Percentiles rank a stretch among this genome's conserved stretches.
These are phyloP conservation scores for Leishmania gerbilli DNA, from an alignment of 208 protist genomes.

Conservation along the genomic window DNA sequence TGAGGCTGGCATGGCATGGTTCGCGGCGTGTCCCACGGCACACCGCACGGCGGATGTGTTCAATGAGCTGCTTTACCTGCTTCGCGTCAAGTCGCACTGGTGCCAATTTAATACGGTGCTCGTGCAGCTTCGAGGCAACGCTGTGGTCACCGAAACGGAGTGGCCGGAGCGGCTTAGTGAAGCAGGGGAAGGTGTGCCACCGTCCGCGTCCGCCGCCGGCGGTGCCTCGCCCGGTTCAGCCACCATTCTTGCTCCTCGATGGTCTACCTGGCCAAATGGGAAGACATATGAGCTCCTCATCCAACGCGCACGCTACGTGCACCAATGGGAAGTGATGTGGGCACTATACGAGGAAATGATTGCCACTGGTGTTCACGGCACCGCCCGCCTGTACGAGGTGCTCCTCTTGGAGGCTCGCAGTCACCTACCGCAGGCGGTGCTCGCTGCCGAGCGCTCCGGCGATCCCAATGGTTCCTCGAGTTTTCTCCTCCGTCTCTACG, in stretches of 20 bases:
- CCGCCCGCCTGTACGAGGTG: constrained; percentile 53
- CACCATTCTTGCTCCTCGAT: constrained; percentile 41
- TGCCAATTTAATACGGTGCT: constrained; percentile 55
- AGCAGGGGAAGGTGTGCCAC: background rate
- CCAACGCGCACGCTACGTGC: constrained; percentile 47
- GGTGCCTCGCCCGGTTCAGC: background rate
- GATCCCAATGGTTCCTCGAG: constrained; percentile 13
- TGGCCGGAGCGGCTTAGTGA: constrained; percentile 2
- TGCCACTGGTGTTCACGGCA: constrained; percentile 39
- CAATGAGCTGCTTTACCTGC: constrained; percentile 79
- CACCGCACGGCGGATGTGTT: constrained; percentile 60
- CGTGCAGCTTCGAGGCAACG: constrained; percentile 62
- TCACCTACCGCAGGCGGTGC: constrained; percentile 40
- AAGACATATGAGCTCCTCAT: constrained; percentile 83
- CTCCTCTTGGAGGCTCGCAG: constrained; percentile 46
- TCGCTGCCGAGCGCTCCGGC: background rate
- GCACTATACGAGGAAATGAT: constrained; percentile 72
- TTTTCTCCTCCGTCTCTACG: constrained; percentile 62
- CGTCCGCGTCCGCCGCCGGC: background rate
- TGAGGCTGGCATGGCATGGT: constrained; percentile 53
- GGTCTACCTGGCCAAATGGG: constrained; percentile 55
- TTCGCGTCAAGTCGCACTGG: constrained; percentile 49
- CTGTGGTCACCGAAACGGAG: constrained; percentile 13
- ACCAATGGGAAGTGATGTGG: constrained; percentile 80
- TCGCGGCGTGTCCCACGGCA: constrained; percentile 43